Base-by-base conservation (phyloP, 1,284 basidiomycete species). In the Meripilus lineatus region DNA sequence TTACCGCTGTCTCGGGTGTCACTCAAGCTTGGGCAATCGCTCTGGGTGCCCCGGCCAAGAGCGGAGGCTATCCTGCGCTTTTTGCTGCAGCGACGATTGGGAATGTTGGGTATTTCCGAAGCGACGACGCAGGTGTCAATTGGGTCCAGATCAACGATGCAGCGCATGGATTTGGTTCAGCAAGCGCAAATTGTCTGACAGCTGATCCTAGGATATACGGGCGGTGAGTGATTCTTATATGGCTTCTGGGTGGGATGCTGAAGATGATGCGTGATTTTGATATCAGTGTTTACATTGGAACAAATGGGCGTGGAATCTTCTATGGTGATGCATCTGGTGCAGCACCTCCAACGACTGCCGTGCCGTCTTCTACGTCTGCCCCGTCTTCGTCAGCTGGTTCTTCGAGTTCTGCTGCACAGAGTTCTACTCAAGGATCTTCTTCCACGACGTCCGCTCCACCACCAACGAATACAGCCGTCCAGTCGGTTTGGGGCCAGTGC, bases 61-160 rank as follows among this genome's bases (percentile, higher is more conserved):
- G 68, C 1, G 73, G 70, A 5, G 72, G 71, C 3, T 79, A 79
- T 50, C 79, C 77, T 8, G 69, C 79, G 13, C 38, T 82, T 28
- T 82, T 72, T 50, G 76, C 72, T 3, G 76, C 72, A 25, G 79
- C 77, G 3, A 71, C 69, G 46, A 71, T 79, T 40, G 67, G 63
- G 40, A 71, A 70, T 15, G 53, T 72, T 32, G 77, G 74, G 1
- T 75, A 77, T 58, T 81, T 73, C 61, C 68, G 79, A 42, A 77
- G 75, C 2, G 79, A 83, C 53, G 72, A 84, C 54, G 58, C 60
- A 21, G 80, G 79, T 40, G 66, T 64, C 10, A 78, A 69, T 52
- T 82, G 79, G 80, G 69, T 77, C 2, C 67, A 75, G 60, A 79
- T 83, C 46, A 78, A 79, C 55, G 79, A 83, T 52, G 74, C 69